phyloP scores from a whole-genome alignment of 306 rosid species.

The Medicago ruthenica region DNA sequence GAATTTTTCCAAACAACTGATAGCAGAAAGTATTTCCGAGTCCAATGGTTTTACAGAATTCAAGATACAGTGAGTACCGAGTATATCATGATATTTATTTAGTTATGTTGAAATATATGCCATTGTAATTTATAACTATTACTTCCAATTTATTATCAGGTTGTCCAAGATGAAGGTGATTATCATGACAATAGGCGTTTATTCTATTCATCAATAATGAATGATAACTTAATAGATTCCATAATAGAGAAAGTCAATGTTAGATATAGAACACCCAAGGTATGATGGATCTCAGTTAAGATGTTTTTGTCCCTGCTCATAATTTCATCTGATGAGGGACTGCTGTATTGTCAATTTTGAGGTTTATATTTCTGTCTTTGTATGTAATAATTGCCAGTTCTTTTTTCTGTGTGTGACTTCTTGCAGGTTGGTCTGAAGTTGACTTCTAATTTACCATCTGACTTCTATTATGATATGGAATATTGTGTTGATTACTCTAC shows the following conservation, averaged over 20 bases:
- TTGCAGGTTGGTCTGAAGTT: conserved; percentile 69
- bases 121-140: conserved; percentile 35
- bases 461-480: conserved; percentile 91
- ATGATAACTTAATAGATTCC: conserved; percentile 84
- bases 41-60: conserved; percentile 90
- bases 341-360: background rate
- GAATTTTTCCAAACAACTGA: conserved; percentile 85
- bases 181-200: conserved; percentile 89
- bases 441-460: conserved; percentile 55
- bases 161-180: conserved; percentile 68
- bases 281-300: conserved; percentile 49
- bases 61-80: conserved; percentile 92
- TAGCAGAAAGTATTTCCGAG: conserved; percentile 73
- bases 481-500: conserved; percentile 92
- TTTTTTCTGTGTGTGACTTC: conserved; percentile 21
- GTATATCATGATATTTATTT: conserved; percentile 42
- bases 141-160: conserved; percentile 56
- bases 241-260: conserved; percentile 72
- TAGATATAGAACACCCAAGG: conserved; percentile 67
- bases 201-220: conserved; percentile 88
- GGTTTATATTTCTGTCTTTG: conserved; percentile 24
- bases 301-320: conserved; percentile 21
- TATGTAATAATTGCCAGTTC: background rate
- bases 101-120: conserved; percentile 19
- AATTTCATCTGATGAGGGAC: conserved; percentile 16